Evolutionary conservation across 371 early-diverging fungal genomes (phyloP), one percentile per base, ranked within the genome.

Genomic region (Umbelopsis sp.): DNA sequence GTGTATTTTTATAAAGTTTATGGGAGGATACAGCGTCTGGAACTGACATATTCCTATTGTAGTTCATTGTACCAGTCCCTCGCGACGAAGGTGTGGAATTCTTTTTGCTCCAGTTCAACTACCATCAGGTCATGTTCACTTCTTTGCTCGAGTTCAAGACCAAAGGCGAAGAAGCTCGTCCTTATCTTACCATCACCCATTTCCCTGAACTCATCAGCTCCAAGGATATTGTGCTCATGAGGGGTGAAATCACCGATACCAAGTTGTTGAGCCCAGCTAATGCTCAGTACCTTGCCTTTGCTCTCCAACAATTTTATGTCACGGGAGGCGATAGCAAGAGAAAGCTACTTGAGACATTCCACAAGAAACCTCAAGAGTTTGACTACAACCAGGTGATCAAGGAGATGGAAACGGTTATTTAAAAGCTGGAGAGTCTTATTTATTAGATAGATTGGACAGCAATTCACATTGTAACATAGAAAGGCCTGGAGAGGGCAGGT

Each of bases 101-200:
- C 76, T 94, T 90, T 73, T 78, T 94, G 48, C 69, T 96, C 75
- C 97, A 97, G 75, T 91, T 93, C 76, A 84, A 87, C 37, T 91
- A 87, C 77, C 91, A 94, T 71, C 93, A 93, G 75, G 85, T 89
- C 73, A 87, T 89, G 77, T 94, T 95, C 73, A 97, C 98, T 0
- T 87, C 96, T 0, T 82, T 97, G 44, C 78, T 94, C 52, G 96
- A 96, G 81, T 97, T 94, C 89, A 92, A 97, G 80, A 87, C 93
- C 50, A 90, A 92, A 71, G 86, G 87, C 10, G 83, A 84, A 38
- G 86, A 90, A 70, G 93, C 97, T 7, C 87, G 94, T 14, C 95
- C 96, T 20, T 89, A 89, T 72, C 84, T 97, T 65, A 93, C 93
- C 11, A 72, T 97, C 66, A 93, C 94, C 8, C 94, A 95, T 72